A percentile compares a stretch with the other conserved stretches of the same genome.
Conservation (phyloP, 139 green algal genomes). For the Microglena sp. region DNA sequence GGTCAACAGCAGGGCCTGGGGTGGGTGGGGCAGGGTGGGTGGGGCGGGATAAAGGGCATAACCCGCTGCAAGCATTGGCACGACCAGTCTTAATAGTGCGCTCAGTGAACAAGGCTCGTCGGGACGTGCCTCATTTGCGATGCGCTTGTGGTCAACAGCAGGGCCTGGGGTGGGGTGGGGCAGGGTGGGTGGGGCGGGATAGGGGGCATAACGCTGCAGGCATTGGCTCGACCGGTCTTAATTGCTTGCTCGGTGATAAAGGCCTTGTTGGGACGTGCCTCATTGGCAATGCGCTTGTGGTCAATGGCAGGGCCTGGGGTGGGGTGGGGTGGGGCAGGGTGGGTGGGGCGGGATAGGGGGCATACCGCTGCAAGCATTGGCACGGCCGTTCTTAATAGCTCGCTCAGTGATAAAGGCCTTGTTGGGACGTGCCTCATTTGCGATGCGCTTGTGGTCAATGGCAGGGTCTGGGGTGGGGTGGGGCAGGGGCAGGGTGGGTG, state of each 20-base stretch:
- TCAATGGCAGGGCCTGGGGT: no score
- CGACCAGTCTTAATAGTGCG: no score
- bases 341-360: no score
- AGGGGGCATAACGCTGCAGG: no score
- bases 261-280: constrained; percentile 9
- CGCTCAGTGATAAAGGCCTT: constrained; percentile 18
- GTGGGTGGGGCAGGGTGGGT: neutral
- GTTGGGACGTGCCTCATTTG: constrained; percentile 7
- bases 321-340: no score
- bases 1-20: neutral
- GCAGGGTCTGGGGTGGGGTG: neutral
- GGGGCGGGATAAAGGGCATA: no score
- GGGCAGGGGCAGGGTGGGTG: neutral
- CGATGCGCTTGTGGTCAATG: constrained; percentile 26
- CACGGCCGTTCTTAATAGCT: constrained; percentile 50
- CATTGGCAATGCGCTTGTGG: constrained; percentile 23
- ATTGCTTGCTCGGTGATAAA: constrained; percentile 18
- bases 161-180: no score
- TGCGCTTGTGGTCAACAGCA: constrained; percentile 26
- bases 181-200: no score
- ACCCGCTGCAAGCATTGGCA: no score
- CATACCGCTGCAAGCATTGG: no score
- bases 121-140: constrained; percentile 9
- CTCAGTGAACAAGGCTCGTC: no score
- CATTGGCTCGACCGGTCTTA: constrained; percentile 77